Conservation (phyloP, 768 basidiomycete genomes). For the Aureoboletus auriporus region DNA sequence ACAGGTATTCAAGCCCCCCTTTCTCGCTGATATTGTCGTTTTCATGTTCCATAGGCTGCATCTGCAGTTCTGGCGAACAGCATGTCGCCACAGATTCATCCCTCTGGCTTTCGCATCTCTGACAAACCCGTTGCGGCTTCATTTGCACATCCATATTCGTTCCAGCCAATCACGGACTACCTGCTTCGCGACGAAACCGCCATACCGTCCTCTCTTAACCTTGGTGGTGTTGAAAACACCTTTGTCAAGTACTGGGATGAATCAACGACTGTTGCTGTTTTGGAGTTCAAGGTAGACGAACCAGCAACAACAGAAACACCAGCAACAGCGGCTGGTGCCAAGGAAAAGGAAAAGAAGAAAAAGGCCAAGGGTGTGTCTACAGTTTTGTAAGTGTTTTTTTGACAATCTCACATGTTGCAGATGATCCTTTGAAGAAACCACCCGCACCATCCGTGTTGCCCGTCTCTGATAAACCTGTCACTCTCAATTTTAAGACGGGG, state of each 20-base stretch:
- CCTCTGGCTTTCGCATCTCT: conserved; percentile 91
- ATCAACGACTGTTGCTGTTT: conserved; percentile 64
- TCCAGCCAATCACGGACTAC: conserved; percentile 74
- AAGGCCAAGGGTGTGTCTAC: conserved; percentile 45
- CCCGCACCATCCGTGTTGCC: conserved; percentile 65
- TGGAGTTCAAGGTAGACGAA: conserved; percentile 78
- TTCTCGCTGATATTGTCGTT: neutral
- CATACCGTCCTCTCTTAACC: conserved; percentile 56
- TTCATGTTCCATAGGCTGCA: conserved; percentile 57
- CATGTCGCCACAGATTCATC: conserved; percentile 84
- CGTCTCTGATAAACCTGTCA: conserved; percentile 77
- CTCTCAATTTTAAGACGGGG: conserved; percentile 62
- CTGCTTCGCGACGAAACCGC: conserved; percentile 76
- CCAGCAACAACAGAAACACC: conserved; percentile 29
- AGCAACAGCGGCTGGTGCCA: conserved; percentile 40
- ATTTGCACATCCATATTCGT: conserved; percentile 89
- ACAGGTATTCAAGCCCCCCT: conserved; percentile 46
- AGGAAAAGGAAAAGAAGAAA: conserved; percentile 59
- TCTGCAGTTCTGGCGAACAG: conserved; percentile 77
- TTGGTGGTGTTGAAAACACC: conserved; percentile 68
- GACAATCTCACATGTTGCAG: conserved; percentile 16
- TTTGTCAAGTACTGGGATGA: conserved; percentile 96
- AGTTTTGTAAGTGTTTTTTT: neutral
- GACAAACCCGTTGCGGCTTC: conserved; percentile 87
- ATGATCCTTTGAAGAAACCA: conserved; percentile 35